A percentile compares a stretch with the other conserved stretches of the same genome.
phyloP scores from a whole-genome alignment of 352 stramenopile species.

The Pythium pectinolyticum region DNA sequence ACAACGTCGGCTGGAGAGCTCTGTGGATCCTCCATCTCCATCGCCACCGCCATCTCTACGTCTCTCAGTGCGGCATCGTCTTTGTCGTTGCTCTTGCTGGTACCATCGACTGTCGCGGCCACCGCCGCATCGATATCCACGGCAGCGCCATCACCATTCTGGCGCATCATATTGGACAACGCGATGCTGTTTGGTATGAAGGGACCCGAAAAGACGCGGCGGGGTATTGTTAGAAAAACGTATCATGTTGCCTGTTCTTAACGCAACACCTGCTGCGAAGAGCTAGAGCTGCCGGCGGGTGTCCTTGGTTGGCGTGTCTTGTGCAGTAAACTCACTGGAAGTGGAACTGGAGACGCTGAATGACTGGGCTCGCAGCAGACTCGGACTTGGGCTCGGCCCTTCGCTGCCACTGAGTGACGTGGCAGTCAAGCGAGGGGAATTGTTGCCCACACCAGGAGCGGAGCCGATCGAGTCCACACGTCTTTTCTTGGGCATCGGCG shows the following conservation, averaged over 20 bases:
- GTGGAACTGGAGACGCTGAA: slow-evolving; percentile 13
- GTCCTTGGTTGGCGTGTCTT: neutral
- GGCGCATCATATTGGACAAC: slow-evolving; percentile 31
- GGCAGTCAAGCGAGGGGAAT: slow-evolving; percentile 12
- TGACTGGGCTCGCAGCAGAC: slow-evolving; percentile 19
- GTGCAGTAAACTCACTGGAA: neutral
- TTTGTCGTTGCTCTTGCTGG: slow-evolving; percentile 24
- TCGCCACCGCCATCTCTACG: slow-evolving; percentile 28
- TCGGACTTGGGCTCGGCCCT: slow-evolving; percentile 11
- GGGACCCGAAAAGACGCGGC: slow-evolving; percentile 23
- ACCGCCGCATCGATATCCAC: slow-evolving; percentile 21
- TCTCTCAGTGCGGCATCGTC: slow-evolving; percentile 28
- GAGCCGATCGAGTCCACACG: slow-evolving; percentile 22
- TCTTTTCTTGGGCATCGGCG: slow-evolving; percentile 23
- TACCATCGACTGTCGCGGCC: slow-evolving; percentile 18
- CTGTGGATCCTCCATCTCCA: slow-evolving; percentile 2
- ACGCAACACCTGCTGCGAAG: neutral
- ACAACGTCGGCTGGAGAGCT: slow-evolving; percentile 13
- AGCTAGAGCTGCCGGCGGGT: neutral
- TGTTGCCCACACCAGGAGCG: neutral
- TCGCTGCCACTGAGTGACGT: slow-evolving; percentile 2
- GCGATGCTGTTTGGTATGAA: neutral
- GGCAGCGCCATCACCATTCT: slow-evolving; percentile 29
- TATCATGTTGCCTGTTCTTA: slow-evolving; percentile 12
- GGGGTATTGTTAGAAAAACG: neutral